These are phyloP conservation scores for Geotrichum aggregatum DNA, from an alignment of 1,139 yeast species.

Conservation along the genomic window DNA sequence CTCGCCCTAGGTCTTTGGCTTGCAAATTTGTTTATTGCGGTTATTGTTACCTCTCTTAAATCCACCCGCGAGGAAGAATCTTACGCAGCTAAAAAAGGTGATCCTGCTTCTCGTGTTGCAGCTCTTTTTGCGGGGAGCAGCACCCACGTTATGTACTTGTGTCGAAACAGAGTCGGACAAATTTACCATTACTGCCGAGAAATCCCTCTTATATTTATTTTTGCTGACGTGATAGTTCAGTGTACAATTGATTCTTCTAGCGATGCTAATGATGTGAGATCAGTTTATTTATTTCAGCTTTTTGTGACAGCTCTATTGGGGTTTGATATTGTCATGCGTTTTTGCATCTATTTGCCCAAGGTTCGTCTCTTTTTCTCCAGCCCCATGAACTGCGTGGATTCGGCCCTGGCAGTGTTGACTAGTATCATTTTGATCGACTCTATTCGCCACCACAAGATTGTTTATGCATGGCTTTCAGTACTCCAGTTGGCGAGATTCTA, in stretches of 20 bases:
- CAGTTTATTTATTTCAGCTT: neutral
- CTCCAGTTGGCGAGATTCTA: slow-evolving; percentile 76
- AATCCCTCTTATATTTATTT: slow-evolving; percentile 51
- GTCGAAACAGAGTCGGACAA: slow-evolving; percentile 26
- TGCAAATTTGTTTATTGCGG: slow-evolving; percentile 79
- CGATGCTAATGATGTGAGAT: neutral
- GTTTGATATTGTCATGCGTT: slow-evolving; percentile 59
- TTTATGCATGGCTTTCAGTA: slow-evolving; percentile 73
- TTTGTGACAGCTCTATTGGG: slow-evolving; percentile 36
- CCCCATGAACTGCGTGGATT: slow-evolving; percentile 59
- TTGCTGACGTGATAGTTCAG: slow-evolving; percentile 50
- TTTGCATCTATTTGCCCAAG: slow-evolving; percentile 54
- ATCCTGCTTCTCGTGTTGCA: slow-evolving; percentile 1
- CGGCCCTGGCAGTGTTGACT: slow-evolving; percentile 57
- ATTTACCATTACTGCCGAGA: slow-evolving; percentile 25
- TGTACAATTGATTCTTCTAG: slow-evolving; percentile 39
- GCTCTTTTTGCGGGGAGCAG: slow-evolving; percentile 2
- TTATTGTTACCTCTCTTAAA: slow-evolving; percentile 70
- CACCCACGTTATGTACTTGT: slow-evolving; percentile 24
- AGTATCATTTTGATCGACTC: slow-evolving; percentile 53
- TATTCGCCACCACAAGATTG: slow-evolving; percentile 47
- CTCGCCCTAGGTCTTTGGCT: slow-evolving; percentile 82
- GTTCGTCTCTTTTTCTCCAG: slow-evolving; percentile 59
- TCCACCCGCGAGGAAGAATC: slow-evolving; percentile 33
- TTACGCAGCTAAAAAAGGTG: slow-evolving; percentile 14